A percentile compares a stretch with the other conserved stretches of the same genome.
Evolutionary conservation across 441 rosid genomes (phyloP).

Genomic region (Biscutella auriculata): DNA sequence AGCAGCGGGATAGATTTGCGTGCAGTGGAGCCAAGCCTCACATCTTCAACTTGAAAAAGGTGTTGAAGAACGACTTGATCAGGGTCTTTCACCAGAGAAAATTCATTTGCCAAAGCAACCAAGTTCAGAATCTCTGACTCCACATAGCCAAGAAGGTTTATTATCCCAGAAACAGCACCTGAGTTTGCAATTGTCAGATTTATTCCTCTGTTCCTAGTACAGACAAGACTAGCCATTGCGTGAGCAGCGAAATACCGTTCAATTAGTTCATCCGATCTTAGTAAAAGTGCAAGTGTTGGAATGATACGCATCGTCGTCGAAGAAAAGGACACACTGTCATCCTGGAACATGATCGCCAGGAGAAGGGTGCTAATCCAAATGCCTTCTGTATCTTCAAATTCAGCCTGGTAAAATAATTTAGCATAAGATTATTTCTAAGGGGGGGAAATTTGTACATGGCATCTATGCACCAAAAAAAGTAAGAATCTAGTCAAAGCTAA

Average conservation of each 20-base stretch:
- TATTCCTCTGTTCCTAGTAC: constrained; percentile 89
- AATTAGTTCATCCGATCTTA: constrained; percentile 79
- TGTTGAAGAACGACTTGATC: constrained; percentile 58
- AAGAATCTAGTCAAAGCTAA: constrained; percentile 13
- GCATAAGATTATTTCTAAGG: not conserved
- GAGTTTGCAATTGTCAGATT: constrained; percentile 92
- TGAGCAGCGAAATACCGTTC: constrained; percentile 94
- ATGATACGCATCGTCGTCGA: constrained; percentile 71
- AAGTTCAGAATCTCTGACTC: constrained; percentile 70
- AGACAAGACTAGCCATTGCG: constrained; percentile 79
- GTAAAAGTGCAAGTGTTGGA: constrained; percentile 68
- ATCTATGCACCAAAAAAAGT: not conserved
- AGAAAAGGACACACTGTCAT: constrained; percentile 75
- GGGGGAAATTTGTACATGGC: constrained; percentile 1
- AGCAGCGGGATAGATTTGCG: constrained; percentile 75
- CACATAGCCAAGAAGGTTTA: constrained; percentile 87
- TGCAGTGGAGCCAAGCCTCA: constrained; percentile 62
- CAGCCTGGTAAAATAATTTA: constrained; percentile 47
- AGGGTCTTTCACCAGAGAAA: constrained; percentile 51
- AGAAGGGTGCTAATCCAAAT: constrained; percentile 90
- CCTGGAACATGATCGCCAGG: constrained; percentile 88
- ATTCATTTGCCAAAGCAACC: constrained; percentile 75
- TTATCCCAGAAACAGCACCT: constrained; percentile 86
- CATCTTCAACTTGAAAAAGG: constrained; percentile 72
- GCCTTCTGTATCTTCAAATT: constrained; percentile 71